Conservation (phyloP, 805 yeast species). For the Zygoascus ofunaensis region DNA sequence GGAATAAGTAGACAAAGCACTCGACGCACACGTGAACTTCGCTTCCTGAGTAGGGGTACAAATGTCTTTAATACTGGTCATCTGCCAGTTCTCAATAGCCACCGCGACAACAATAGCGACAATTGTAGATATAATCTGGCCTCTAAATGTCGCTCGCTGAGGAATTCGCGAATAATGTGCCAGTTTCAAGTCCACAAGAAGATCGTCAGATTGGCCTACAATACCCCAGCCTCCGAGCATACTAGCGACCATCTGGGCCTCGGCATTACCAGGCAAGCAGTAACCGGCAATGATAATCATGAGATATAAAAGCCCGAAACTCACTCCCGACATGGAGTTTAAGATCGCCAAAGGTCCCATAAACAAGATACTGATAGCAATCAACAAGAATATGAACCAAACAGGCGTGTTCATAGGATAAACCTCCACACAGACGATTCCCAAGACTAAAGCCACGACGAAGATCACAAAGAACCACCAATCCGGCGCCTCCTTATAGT, state of each 20-base stretch:
- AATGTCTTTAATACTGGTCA: constrained; percentile 29
- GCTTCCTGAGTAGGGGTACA: constrained; percentile 35
- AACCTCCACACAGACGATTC: constrained; percentile 34
- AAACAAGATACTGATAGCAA: constrained; percentile 44
- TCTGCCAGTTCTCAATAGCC: constrained; percentile 28
- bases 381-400: constrained; percentile 52
- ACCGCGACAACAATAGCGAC: constrained; percentile 3
- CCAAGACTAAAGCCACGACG: constrained; percentile 35
- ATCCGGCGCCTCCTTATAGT: constrained; percentile 63
- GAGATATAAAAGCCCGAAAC: constrained; percentile 52
- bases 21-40: constrained; percentile 31
- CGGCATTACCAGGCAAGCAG: constrained; percentile 53
- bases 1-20: constrained; percentile 38
- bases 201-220: constrained; percentile 33
- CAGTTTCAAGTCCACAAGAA: constrained; percentile 47
- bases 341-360: constrained; percentile 53
- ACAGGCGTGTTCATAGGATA: constrained; percentile 44
- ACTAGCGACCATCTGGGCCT: constrained; percentile 54
- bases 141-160: constrained; percentile 47
- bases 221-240: constrained; percentile 54
- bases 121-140: constrained; percentile 23
- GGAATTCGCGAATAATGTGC: constrained; percentile 54
- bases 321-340: constrained; percentile 48
- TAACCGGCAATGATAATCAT: constrained; percentile 59
- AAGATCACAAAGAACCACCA: constrained; percentile 57